phyloP scores from a whole-genome alignment of 2,329 filamentous ascomycete species.

The Botrytis cinerea region DNA sequence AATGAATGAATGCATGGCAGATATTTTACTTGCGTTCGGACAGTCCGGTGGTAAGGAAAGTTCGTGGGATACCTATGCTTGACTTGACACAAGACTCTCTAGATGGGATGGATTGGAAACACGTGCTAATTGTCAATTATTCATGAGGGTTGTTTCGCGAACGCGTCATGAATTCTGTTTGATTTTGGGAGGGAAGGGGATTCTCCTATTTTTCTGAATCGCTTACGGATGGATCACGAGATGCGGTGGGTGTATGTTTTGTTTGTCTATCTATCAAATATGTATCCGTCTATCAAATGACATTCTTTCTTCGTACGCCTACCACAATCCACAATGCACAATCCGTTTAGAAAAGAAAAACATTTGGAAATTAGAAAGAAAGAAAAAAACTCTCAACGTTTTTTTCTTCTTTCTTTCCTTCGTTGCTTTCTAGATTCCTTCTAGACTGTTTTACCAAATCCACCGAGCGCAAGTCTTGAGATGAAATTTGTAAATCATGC shows the following conservation, averaged over 20 bases:
- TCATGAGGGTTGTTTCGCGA: background rate
- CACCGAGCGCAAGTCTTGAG: slow-evolving; percentile 14
- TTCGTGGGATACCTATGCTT: slow-evolving; percentile 7
- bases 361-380: background rate
- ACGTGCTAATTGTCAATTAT: background rate
- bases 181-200: too few relatives aligned
- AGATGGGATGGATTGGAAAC: background rate
- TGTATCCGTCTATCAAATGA: background rate
- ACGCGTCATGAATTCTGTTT: background rate
- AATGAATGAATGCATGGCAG: background rate
- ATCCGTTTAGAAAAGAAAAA: too few relatives aligned
- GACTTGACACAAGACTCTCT: background rate
- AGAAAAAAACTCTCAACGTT: background rate
- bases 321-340: too few relatives aligned
- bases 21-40: background rate
- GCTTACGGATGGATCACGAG: background rate
- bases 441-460: background rate
- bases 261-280: too few relatives aligned
- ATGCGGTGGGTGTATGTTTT: background rate
- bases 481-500: slow-evolving; percentile 16
- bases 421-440: background rate
- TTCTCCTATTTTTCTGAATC: background rate
- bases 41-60: background rate
- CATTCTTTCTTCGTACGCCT: background rate
- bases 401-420: background rate